These are phyloP conservation scores for Rheum nobile DNA, from an alignment of 148 eudicot species.

Conservation along the genomic window DNA sequence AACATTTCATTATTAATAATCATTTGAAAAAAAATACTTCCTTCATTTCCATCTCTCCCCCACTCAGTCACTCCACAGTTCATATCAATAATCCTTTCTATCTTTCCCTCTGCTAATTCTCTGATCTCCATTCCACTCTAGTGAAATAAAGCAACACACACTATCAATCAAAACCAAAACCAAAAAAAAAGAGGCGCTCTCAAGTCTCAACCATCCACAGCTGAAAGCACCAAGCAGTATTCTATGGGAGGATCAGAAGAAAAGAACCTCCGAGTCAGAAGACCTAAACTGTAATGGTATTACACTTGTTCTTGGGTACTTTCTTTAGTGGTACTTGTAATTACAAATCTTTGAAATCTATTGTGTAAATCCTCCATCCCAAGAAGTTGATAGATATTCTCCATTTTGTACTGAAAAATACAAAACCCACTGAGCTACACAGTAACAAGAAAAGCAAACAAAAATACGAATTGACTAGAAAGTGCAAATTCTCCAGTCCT, in stretches of 20 bases:
- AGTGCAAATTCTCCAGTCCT: neutral
- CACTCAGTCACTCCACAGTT: neutral
- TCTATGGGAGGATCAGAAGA: neutral
- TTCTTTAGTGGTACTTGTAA: neutral
- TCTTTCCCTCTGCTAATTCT: neutral
- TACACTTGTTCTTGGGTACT: too few relatives aligned
- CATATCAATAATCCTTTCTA: neutral
- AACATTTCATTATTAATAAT: neutral
- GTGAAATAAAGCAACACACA: neutral
- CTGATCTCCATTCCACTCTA: neutral
- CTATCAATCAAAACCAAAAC: neutral
- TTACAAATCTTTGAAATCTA: neutral
- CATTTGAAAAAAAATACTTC: neutral
- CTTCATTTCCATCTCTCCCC: neutral
- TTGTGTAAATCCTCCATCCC: neutral
- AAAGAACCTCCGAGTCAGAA: neutral
- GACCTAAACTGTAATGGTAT: neutral
- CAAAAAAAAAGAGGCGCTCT: neutral
- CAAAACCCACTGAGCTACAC: neutral
- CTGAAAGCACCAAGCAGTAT: neutral
- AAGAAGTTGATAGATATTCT: neutral
- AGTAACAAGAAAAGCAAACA: neutral
- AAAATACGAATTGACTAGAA: neutral
- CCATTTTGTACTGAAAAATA: neutral
- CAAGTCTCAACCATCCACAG: neutral